Conservation (phyloP, 768 basidiomycete species). For the Trametes sanguinea region DNA sequence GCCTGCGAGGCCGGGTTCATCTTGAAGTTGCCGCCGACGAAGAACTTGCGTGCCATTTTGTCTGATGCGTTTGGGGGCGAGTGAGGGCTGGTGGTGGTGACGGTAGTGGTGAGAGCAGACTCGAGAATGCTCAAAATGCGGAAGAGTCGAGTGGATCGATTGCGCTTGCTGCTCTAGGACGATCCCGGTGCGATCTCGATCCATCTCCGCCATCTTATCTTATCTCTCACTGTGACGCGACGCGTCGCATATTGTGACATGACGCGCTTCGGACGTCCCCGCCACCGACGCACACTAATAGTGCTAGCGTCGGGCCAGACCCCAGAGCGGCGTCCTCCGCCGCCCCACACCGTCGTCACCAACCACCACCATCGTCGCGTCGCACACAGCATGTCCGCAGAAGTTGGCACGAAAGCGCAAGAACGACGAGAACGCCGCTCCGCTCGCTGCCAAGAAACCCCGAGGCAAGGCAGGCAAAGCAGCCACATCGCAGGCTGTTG, state of each 20-base stretch:
- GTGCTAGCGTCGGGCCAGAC: background rate
- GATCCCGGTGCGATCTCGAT: constrained; percentile 18
- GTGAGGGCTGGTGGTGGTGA: background rate
- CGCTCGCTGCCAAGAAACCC: constrained; percentile 33
- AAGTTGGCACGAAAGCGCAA: constrained; percentile 39
- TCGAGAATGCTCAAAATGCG: background rate
- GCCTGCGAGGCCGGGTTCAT: constrained; percentile 80
- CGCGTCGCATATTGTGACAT: constrained; percentile 3
- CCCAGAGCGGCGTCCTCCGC: constrained; percentile 4
- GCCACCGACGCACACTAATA: no score
- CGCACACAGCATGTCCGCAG: background rate
- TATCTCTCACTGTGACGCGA: background rate
- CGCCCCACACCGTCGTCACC: background rate
- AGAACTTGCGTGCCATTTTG: constrained; percentile 79
- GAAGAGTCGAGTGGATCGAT: constrained; percentile 6
- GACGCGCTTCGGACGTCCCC: background rate
- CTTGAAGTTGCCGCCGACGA: constrained; percentile 98
- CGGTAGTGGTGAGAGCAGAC: constrained; percentile 1
- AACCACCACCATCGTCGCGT: background rate
- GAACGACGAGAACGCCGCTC: constrained; percentile 31
- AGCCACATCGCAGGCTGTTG: constrained; percentile 17
- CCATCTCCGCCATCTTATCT: constrained; percentile 4
- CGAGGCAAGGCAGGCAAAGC: constrained; percentile 23
- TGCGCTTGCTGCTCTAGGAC: background rate
- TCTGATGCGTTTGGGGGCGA: background rate